These are phyloP conservation scores for Colletotrichum kahawae DNA, from an alignment of 2,329 filamentous ascomycete genomes.

Conservation along the genomic window DNA sequence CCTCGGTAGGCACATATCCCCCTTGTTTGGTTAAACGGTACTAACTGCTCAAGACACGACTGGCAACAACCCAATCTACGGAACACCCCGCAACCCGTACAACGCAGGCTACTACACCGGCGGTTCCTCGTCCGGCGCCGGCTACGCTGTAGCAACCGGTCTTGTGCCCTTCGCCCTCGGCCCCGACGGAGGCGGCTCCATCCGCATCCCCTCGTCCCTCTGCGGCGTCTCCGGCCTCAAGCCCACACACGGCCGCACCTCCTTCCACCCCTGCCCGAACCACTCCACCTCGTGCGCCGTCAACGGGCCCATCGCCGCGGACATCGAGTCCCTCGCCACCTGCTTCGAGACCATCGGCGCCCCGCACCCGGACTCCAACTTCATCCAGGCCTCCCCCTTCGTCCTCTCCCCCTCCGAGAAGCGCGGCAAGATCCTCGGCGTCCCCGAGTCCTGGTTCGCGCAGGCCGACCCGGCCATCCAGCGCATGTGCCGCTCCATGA, in stretches of 20 bases:
- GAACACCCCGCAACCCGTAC: conserved; percentile 79
- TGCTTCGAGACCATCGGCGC: conserved; percentile 68
- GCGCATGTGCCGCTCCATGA: conserved; percentile 42
- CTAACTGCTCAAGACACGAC: conserved; percentile 59
- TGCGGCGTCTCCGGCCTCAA: conserved; percentile 80
- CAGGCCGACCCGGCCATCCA: conserved; percentile 46
- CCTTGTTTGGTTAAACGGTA: neutral
- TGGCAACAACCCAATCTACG: conserved; percentile 75
- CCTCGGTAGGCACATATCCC: conserved; percentile 53
- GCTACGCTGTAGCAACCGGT: conserved; percentile 72
- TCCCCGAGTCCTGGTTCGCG: conserved; percentile 69
- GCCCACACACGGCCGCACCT: conserved; percentile 70
- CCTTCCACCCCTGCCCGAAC: conserved; percentile 62
- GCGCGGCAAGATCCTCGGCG: conserved; percentile 60
- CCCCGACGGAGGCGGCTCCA: conserved; percentile 75
- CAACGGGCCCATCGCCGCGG: conserved; percentile 70
- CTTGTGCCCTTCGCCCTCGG: conserved; percentile 75
- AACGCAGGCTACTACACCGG: conserved; percentile 77
- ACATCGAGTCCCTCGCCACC: conserved; percentile 69
- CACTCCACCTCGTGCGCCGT: conserved; percentile 68
- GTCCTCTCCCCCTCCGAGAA: conserved; percentile 27
- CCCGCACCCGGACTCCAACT: conserved; percentile 65
- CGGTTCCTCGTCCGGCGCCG: conserved; percentile 77
- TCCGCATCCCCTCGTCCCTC: conserved; percentile 74
- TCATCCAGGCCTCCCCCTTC: conserved; percentile 43